Conservation (phyloP, 2,329 filamentous ascomycete species). For the Coniochaeta pulveracea region DNA sequence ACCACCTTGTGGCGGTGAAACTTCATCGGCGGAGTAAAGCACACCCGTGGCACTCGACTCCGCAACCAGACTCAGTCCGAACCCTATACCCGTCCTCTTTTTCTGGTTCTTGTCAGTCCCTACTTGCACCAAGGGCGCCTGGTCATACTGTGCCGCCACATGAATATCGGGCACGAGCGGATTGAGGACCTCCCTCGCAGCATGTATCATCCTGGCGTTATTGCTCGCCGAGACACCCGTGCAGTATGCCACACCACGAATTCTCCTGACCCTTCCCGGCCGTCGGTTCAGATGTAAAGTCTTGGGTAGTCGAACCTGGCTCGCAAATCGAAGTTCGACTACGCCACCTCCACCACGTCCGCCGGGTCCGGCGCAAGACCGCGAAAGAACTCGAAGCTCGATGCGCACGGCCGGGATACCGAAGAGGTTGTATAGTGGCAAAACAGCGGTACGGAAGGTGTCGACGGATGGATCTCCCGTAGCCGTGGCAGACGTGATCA, state of each 20-base stretch:
- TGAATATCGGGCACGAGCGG: slow-evolving; percentile 80
- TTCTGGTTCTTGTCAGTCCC: slow-evolving; percentile 43
- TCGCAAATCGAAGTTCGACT: slow-evolving; percentile 88
- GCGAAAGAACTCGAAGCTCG: slow-evolving; percentile 69
- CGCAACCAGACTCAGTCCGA: slow-evolving; percentile 81
- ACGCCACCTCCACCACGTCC: slow-evolving; percentile 78
- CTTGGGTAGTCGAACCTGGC: slow-evolving; percentile 87
- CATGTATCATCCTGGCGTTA: slow-evolving; percentile 90
- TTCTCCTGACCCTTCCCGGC: slow-evolving; percentile 74
- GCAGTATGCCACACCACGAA: slow-evolving; percentile 87
- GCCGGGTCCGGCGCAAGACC: slow-evolving; percentile 65
- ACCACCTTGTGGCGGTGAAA: slow-evolving; percentile 65
- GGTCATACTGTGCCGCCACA: slow-evolving; percentile 70
- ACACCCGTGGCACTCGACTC: slow-evolving; percentile 76
- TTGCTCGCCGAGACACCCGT: slow-evolving; percentile 87
- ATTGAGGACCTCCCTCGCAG: slow-evolving; percentile 79
- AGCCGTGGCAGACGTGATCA: slow-evolving; percentile 80
- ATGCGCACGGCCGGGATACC: slow-evolving; percentile 72
- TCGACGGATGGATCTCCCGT: slow-evolving; percentile 84
- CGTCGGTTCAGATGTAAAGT: slow-evolving; percentile 79
- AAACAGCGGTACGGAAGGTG: slow-evolving; percentile 82
- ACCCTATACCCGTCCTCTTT: slow-evolving; percentile 72
- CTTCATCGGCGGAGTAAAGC: slow-evolving; percentile 78
- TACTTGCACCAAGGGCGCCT: slow-evolving; percentile 39
- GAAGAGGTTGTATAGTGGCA: slow-evolving; percentile 83